Evolutionary conservation across 2,329 filamentous ascomycete genomes (phyloP).

Genomic region (Neurospora crassa): DNA sequence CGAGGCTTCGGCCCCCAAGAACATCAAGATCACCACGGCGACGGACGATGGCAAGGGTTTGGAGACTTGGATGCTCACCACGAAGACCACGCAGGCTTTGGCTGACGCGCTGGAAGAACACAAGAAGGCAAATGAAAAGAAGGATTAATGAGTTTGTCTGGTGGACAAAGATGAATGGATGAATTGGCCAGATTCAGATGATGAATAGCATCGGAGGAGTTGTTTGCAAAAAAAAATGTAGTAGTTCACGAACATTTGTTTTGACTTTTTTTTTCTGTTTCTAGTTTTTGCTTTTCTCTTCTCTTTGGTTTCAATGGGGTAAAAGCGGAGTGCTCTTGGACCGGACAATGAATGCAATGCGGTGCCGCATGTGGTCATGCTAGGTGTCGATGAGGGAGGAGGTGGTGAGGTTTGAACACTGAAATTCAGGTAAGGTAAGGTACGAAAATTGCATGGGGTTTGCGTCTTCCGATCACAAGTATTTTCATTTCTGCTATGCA

Average conservation of each 20-base stretch:
- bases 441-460: neutral
- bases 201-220: neutral
- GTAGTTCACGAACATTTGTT: neutral
- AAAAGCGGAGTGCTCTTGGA: neutral
- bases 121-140: slow-evolving; percentile 45
- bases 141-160: slow-evolving; percentile 20
- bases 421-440: neutral
- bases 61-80: slow-evolving; percentile 62
- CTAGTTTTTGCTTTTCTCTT: neutral
- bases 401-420: neutral
- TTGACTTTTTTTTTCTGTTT: neutral
- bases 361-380: neutral
- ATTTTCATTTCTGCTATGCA: neutral
- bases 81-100: slow-evolving; percentile 55
- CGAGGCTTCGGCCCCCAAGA: slow-evolving; percentile 40
- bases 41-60: slow-evolving; percentile 48
- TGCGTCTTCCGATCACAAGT: neutral
- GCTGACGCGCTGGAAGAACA: slow-evolving; percentile 41
- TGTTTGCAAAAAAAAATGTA: neutral
- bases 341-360: neutral
- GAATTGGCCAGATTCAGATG: neutral
- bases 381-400: neutral
- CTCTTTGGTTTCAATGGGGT: neutral
- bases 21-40: slow-evolving; percentile 48
- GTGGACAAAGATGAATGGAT: neutral